Evolutionary conservation across 768 basidiomycete genomes (phyloP), one percentile per base, ranked within the genome.

Genomic region (Obba rivulosa): DNA sequence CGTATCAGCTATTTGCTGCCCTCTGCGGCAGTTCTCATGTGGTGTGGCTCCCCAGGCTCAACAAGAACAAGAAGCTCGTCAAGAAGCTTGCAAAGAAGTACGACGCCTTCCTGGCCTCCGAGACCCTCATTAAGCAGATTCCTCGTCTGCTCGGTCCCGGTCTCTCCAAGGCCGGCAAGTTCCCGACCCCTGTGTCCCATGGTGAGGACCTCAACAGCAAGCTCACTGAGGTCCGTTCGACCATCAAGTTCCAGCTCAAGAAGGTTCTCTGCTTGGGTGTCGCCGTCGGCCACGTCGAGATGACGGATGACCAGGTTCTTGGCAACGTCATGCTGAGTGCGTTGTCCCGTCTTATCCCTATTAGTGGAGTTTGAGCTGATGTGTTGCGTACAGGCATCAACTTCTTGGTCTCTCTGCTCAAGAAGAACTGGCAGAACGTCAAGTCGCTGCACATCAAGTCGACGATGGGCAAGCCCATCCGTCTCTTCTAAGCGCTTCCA

Each of bases 31-130:
- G 8, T 40, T 13, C 36, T 42, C 35, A 17, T 34, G 23, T 40
- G 16, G 23, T 40, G 16, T 38, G n/a, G 8, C 2, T 20, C 14
- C 28, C n/a, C 41, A 92, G 89, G 73, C 81, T 97, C 57, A 96
- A 95, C 86, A 95, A 96, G 78, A 99, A 98, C 83, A 98, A 99
- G 80, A 99, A 99, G 76, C 90, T 99, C 54, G 96, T 98, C 66
- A 99, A 98, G 81, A 96, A 96, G 77, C 89, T 98, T 60, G 95
- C 95, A 58, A 97, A 98, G 80, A 97, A 97, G 70, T 94, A 97
- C 76, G 94, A 99, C 62, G 93, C 95, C 51, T 99, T 99, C 86
- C 76, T 99, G 57, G 82, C 95, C 31, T 98, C 96, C 50, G 96
- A 99, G 70, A 74, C 91, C 52, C 80, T 99, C 59, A 97, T 99